Base-by-base conservation (phyloP, 768 basidiomycete genomes). In the Imleria badia region DNA sequence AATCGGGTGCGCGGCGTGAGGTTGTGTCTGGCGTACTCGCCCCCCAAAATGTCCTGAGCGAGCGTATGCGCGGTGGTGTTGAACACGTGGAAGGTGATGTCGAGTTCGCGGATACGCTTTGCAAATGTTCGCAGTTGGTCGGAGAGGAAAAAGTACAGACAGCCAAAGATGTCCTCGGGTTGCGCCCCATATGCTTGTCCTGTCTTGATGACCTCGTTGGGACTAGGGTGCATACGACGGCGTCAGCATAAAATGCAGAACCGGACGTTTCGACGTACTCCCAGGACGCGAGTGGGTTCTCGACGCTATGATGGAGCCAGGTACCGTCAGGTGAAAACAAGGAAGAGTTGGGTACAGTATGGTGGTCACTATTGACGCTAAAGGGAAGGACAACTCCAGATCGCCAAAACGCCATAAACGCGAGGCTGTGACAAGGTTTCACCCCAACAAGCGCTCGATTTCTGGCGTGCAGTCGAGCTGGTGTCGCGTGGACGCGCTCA, bases 211-310 rank as follows among this genome's bases (percentile, higher is more conserved):
- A 80, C 73, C 14, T 70, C 66, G 22, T 75, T 65, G 5, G 74
- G 61, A 58, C 78, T 79, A 51, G 9, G 45, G 36, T 71, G 48
- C 1, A 50, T 39, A 48, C 3, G 36, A 52, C 5, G 8, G 20
- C n/a, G 38, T 48, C 36, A 48, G 53, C 8, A 17, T 30, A 35
- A 22, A 50, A 26, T 35, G 22, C 26, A n/a, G 17, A 53, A 33
- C 12, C 38, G 5, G 17, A 45, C 5, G 38, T 6, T 29, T 54
- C 34, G 14, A 68, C 74, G 54, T 62, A 78, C 77, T 80, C 74
- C 79, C 80, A 83, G 15, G 75, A 75, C 17, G 72, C 69, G 3
- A 82, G 69, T 0, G 81, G 79, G 45, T 74, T 76, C 14, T 72
- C 66, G 39, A 62, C 58, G 13, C 68, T 65, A 22, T 62, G 48